These are phyloP conservation scores for Podospora australis DNA, from an alignment of 495 filamentous ascomycete genomes.

Conservation along the genomic window DNA sequence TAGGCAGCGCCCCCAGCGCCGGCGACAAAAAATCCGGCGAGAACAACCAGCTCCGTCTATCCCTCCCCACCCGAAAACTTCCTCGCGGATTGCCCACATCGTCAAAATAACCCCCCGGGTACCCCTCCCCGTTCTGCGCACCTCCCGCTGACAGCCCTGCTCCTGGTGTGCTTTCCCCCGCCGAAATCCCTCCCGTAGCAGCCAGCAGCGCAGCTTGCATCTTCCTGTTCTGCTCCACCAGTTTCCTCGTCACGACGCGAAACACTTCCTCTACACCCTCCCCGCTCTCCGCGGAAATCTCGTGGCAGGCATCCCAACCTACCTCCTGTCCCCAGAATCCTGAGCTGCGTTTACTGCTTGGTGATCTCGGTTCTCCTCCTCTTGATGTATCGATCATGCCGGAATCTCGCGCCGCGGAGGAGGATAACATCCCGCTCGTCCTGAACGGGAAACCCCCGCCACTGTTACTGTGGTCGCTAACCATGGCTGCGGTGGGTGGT, in stretches of 20 bases:
- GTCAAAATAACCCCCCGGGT: conserved; percentile 40
- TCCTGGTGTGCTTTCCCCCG: conserved; percentile 6
- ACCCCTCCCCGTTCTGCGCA: conserved; percentile 17
- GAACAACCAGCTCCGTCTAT: conserved; percentile 57
- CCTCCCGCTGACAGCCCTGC: background rate
- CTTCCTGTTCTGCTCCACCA: conserved; percentile 84
- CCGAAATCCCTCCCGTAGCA: conserved; percentile 34
- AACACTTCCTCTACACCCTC: conserved; percentile 98
- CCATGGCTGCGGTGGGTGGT: conserved; percentile 51
- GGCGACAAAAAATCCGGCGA: conserved; percentile 47
- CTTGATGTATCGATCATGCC: background rate
- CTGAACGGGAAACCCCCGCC: too few species aligned
- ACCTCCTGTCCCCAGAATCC: conserved; percentile 90
- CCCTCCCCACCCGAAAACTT: conserved; percentile 57
- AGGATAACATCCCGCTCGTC: background rate
- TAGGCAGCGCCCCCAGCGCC: conserved; percentile 23
- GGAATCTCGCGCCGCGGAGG: background rate
- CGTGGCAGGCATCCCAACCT: conserved; percentile 94
- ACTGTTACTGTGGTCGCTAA: too few species aligned
- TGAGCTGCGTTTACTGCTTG: conserved; percentile 69
- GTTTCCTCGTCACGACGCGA: conserved; percentile 83
- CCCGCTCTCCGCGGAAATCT: conserved; percentile 89
- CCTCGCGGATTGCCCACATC: conserved; percentile 37
- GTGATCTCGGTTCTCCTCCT: conserved; percentile 48
- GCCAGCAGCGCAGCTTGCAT: conserved; percentile 50